Evolutionary conservation across 1,284 basidiomycete species (phyloP).

Genomic region (Inonotus hispidus): DNA sequence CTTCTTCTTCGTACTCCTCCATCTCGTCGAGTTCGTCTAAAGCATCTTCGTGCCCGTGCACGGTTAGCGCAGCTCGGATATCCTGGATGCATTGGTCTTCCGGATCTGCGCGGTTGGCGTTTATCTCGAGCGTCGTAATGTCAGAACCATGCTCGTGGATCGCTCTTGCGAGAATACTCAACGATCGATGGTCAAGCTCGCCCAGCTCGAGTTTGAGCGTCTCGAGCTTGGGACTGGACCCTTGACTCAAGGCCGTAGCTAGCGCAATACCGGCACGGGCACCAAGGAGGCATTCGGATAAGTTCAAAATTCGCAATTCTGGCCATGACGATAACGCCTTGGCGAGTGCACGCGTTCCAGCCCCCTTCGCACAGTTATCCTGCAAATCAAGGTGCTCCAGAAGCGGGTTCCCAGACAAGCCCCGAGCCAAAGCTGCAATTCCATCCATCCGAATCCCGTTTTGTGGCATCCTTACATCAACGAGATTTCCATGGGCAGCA

Average conservation of each 20-base stretch:
- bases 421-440: constrained; percentile 75
- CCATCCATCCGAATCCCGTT: constrained; percentile 97
- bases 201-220: constrained; percentile 85
- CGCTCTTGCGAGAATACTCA: constrained; percentile 61
- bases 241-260: constrained; percentile 49
- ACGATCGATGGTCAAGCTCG: constrained; percentile 73
- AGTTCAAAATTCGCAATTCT: constrained; percentile 70
- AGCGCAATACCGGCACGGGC: constrained; percentile 54
- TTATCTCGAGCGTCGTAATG: constrained; percentile 72
- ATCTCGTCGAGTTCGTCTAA: constrained; percentile 73
- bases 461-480: constrained; percentile 90
- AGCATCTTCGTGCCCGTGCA: constrained; percentile 75
- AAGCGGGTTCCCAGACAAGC: constrained; percentile 63
- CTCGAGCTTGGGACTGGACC: constrained; percentile 71
- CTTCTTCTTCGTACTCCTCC: constrained; percentile 47
- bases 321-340: constrained; percentile 69
- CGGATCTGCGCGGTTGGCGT: constrained; percentile 83
- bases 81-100: constrained; percentile 73
- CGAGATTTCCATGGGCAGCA: constrained; percentile 74
- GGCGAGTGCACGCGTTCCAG: constrained; percentile 74
- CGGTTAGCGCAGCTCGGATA: constrained; percentile 59
- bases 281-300: constrained; percentile 85
- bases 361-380: constrained; percentile 89
- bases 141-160: constrained; percentile 54
- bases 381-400: constrained; percentile 87